Evolutionary conservation across 805 yeast genomes (phyloP).

Genomic region (Nakazawaea ambrosiae): DNA sequence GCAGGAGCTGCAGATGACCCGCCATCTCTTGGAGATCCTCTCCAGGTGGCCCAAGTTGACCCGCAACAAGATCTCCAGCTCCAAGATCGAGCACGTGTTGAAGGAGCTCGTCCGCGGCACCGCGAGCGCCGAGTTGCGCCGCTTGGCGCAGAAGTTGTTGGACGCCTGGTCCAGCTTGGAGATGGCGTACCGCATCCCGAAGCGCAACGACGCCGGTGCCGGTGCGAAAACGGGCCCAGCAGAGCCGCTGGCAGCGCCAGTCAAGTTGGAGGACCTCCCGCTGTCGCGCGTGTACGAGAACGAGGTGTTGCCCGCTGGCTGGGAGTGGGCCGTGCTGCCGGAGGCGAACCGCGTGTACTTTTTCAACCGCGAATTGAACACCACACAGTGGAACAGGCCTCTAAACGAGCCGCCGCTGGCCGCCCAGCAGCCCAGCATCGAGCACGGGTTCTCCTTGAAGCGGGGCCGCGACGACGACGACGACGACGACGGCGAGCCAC

Average conservation of each 20-base stretch:
- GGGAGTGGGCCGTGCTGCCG: slow-evolving; percentile 53
- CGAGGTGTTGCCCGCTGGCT: slow-evolving; percentile 48
- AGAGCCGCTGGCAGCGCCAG: not conserved
- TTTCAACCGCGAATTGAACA: slow-evolving; percentile 40
- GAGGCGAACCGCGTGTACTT: slow-evolving; percentile 41
- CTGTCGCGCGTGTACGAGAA: slow-evolving; percentile 17
- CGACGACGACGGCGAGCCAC: not conserved
- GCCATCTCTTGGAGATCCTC: slow-evolving; percentile 50
- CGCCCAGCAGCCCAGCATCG: not conserved
- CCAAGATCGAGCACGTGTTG: slow-evolving; percentile 65
- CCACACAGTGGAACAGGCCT: slow-evolving; percentile 61
- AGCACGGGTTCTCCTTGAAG: slow-evolving; percentile 7
- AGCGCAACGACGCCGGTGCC: slow-evolving; percentile 27
- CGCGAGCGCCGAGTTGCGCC: slow-evolving; percentile 20
- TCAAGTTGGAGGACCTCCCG: too few relatives aligned
- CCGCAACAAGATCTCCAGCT: slow-evolving; percentile 66
- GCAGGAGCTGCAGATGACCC: slow-evolving; percentile 32
- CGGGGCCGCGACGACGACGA: slow-evolving; percentile 9
- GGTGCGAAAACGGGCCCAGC: slow-evolving; percentile 13
- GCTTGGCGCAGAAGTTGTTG: slow-evolving; percentile 38
- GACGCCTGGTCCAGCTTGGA: slow-evolving; percentile 67
- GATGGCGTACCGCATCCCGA: slow-evolving; percentile 82
- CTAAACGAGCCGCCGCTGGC: not conserved
- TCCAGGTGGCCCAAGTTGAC: slow-evolving; percentile 59
- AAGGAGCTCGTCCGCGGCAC: slow-evolving; percentile 28